Evolutionary conservation across 139 green algal genomes (phyloP).

Genomic region (Micractinium sp.): DNA sequence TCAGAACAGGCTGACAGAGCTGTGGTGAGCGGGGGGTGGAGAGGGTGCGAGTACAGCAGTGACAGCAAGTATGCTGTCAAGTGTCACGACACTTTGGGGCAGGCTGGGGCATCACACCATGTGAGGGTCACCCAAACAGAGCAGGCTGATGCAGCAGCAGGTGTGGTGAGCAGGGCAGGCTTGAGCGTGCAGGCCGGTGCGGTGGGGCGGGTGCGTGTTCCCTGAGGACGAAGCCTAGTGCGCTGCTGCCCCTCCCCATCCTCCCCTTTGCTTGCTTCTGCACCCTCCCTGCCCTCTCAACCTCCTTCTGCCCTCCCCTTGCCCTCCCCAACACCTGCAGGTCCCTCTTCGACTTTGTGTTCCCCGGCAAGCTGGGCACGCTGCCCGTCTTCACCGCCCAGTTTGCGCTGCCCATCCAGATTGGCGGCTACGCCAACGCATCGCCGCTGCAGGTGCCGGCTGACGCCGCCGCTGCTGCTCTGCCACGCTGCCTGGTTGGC

Average conservation of each 20-base stretch:
- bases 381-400: constrained; percentile 96
- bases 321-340: neutral
- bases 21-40: constrained; percentile 75
- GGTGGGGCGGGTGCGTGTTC: too few species aligned
- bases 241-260: neutral
- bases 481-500: neutral
- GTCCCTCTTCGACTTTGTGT: constrained; percentile 99
- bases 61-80: too few species aligned
- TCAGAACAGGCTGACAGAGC: constrained; percentile 96
- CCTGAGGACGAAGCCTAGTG: too few species aligned
- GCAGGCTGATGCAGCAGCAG: neutral
- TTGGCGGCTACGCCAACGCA: constrained; percentile 91
- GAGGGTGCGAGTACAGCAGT: neutral
- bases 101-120: too few species aligned
- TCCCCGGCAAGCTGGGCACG: constrained; percentile 96
- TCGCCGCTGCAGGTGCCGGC: constrained; percentile 60
- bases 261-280: neutral
- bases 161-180: neutral
- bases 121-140: neutral
- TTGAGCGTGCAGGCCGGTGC: neutral
- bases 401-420: constrained; percentile 95
- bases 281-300: neutral
- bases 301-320: neutral
- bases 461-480: neutral
- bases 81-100: too few species aligned